Percentiles rank a stretch among this genome's conserved stretches.
phyloP scores from a whole-genome alignment of 73 alveolate species.

The Paramecium sonneborni region DNA sequence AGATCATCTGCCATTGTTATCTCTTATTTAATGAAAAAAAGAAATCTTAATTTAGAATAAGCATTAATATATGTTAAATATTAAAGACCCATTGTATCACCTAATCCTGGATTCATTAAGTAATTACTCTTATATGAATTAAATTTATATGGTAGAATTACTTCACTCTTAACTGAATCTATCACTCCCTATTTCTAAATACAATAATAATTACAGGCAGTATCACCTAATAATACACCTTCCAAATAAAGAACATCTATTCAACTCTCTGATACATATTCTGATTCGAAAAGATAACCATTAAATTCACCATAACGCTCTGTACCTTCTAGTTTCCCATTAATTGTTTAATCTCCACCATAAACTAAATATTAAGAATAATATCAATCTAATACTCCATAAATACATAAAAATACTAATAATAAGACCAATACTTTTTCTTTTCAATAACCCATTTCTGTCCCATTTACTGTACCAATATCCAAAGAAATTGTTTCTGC shows the following conservation, averaged over 20 bases:
- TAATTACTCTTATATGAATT: not conserved
- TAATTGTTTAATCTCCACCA: not conserved
- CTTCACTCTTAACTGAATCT: not conserved
- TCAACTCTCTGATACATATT: not conserved
- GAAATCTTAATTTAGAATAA: not conserved
- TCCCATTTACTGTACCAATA: not conserved
- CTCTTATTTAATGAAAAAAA: not conserved
- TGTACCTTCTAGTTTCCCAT: not conserved
- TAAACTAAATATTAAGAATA: not conserved
- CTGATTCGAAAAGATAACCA: not conserved
- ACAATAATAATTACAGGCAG: not conserved
- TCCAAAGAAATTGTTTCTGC: not conserved
- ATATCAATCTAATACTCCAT: not conserved
- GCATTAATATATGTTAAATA: not conserved
- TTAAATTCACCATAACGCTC: not conserved
- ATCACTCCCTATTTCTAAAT: conserved; percentile 5
- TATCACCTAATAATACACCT: not conserved
- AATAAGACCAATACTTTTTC: not conserved
- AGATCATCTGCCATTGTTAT: not conserved
- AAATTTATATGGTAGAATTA: not conserved
- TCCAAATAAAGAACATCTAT: conserved; percentile 1
- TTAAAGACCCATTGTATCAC: not conserved
- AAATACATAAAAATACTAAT: not conserved
- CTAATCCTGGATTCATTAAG: conserved; percentile 22
- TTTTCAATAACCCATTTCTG: not conserved